These are phyloP conservation scores for Coleophoma eucalyptorum DNA, from an alignment of 2,329 filamentous ascomycete species.

Conservation along the genomic window DNA sequence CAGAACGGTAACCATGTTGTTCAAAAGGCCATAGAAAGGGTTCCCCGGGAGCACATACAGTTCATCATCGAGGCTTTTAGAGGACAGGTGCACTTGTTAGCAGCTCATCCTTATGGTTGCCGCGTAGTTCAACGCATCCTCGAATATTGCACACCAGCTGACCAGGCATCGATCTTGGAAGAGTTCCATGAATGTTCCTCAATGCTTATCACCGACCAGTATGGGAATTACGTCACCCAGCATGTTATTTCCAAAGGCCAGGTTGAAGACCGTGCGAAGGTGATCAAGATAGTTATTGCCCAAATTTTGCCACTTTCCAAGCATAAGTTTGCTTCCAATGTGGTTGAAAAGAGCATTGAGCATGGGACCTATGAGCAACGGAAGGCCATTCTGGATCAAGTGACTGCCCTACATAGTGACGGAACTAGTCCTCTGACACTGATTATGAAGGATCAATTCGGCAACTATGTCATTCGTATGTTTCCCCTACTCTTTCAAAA, in stretches of 20 bases:
- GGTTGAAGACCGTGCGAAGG: conserved; percentile 64
- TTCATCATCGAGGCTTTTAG: conserved; percentile 82
- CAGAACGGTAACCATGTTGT: conserved; percentile 96
- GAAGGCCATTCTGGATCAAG: conserved; percentile 59
- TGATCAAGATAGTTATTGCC: conserved; percentile 70
- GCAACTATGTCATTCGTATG: conserved; percentile 96
- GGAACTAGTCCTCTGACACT: conserved; percentile 67
- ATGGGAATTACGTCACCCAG: conserved; percentile 94
- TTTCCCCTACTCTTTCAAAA: conserved; percentile 20
- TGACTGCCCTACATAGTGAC: conserved; percentile 57
- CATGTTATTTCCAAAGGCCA: conserved; percentile 81
- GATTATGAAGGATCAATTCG: conserved; percentile 87
- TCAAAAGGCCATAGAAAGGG: conserved; percentile 84
- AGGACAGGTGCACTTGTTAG: conserved; percentile 69
- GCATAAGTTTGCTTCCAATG: conserved; percentile 96
- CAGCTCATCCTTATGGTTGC: conserved; percentile 82
- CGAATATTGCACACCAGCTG: conserved; percentile 71
- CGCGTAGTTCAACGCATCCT: conserved; percentile 90
- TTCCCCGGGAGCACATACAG: conserved; percentile 73
- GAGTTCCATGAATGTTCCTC: conserved; percentile 74
- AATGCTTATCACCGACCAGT: conserved; percentile 78
- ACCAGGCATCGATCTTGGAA: conserved; percentile 67
- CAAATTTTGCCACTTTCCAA: conserved; percentile 76
- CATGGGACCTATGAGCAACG: conserved; percentile 68
- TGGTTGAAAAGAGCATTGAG: conserved; percentile 89